Base-by-base conservation (phyloP, 768 basidiomycete genomes). In the Leccinum ochraceum region DNA sequence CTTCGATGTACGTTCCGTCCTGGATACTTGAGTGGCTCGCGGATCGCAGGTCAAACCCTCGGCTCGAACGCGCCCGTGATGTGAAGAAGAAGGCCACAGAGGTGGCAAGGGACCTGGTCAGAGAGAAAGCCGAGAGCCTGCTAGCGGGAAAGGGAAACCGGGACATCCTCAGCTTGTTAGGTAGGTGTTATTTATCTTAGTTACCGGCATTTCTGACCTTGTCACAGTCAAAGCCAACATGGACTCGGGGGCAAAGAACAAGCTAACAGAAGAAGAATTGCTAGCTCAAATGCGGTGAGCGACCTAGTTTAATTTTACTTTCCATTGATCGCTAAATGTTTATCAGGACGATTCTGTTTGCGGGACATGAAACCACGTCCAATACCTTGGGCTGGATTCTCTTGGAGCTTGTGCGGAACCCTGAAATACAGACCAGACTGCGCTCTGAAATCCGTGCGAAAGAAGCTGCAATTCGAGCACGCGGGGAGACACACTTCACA, bases 361-460 rank as follows among this genome's bases (percentile, higher is more conserved):
- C 80, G 44, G 81, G 80, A 2, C 82, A 89, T 67, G 88, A 88
- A 69, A 89, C 87, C 3, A 85, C 83, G 52, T 81, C 87, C 3
- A 84, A 80, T 24, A 77, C 81, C 3, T 56, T 87, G 30, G 77
- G 79, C 57, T 92, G 87, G 86, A 79, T 82, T 6, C 71, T 92
- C 8, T 76, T 87, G 56, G 85, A 87, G 65, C 78, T 94, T 4
- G 81, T 86, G 5, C 80, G 77, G 49, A 74, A 85, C 62, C 85
- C 81, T 0, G 76, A 83, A n/a, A 71, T 85, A 2, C 90, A 94
- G 67, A 71, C 73, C 2, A 80, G 78, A 58, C 81, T 93, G 22
- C 83, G 91, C 14, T 75, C 24, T 1, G 69, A 69, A 49, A 63
- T 68, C 50, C 60, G 66, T 52, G 30, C 28, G 20, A 62, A 20